These are phyloP conservation scores for Komagataella ulmi DNA, from an alignment of 805 yeast genomes.

Conservation along the genomic window DNA sequence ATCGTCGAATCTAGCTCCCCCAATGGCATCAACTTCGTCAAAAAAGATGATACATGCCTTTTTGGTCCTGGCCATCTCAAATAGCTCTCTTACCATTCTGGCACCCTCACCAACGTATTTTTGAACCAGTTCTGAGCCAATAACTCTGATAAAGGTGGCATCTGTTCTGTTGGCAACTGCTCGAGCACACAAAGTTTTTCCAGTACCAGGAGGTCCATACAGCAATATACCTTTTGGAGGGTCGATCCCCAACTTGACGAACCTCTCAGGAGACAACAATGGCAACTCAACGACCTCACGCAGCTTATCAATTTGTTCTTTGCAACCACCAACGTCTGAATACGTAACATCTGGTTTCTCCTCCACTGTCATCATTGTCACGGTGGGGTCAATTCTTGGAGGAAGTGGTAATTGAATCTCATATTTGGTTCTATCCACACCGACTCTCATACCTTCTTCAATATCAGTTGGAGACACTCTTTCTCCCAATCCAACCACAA, in stretches of 20 bases:
- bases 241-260: conserved; percentile 92
- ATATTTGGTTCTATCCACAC: conserved; percentile 94
- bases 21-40: conserved; percentile 98
- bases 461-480: conserved; percentile 97
- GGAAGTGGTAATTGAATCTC: conserved; percentile 96
- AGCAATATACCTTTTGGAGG: conserved; percentile 97
- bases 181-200: conserved; percentile 95
- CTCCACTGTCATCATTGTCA: conserved; percentile 99
- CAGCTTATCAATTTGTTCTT: conserved; percentile 93
- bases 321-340: conserved; percentile 97
- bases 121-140: conserved; percentile 96
- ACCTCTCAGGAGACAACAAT: conserved; percentile 87
- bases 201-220: conserved; percentile 99
- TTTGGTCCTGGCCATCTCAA: conserved; percentile 98
- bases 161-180: conserved; percentile 99
- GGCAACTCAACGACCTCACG: conserved; percentile 96
- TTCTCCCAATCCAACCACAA: conserved; percentile 93
- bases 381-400: conserved; percentile 94
- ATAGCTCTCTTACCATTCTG: conserved; percentile 96
- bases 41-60: conserved; percentile 96
- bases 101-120: conserved; percentile 99
- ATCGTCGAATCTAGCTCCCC: conserved; percentile 99
- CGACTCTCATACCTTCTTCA: conserved; percentile 99
- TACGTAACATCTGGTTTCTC: conserved; percentile 99
- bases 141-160: conserved; percentile 95